Conservation (phyloP, 192 early-diverging fungal genomes). For the Dissophora globulifera region DNA sequence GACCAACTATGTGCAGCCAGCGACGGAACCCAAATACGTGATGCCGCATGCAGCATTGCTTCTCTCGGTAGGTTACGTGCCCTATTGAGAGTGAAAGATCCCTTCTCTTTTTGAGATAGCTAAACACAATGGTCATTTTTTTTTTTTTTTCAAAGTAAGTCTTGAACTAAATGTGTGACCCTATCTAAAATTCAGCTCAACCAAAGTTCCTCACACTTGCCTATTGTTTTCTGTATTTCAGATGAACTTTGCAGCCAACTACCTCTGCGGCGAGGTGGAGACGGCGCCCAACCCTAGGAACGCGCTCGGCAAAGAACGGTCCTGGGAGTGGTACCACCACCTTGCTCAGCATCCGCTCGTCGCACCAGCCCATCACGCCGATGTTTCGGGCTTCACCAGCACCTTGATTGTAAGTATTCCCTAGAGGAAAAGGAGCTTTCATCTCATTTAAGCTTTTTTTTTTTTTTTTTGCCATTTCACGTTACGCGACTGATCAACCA, state of each 20-base stretch:
- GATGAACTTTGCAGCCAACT: slow-evolving; percentile 27
- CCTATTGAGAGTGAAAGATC: too few relatives aligned
- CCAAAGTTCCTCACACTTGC: too few relatives aligned
- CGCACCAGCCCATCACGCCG: slow-evolving; percentile 29
- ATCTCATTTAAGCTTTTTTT: background rate
- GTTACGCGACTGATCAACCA: background rate
- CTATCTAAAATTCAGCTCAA: too few relatives aligned
- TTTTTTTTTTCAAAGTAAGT: too few relatives aligned
- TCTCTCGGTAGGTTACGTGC: slow-evolving; percentile 35
- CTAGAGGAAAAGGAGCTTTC: too few relatives aligned
- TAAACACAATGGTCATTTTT: too few relatives aligned
- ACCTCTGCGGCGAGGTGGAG: slow-evolving; percentile 22
- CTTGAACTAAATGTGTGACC: too few relatives aligned
- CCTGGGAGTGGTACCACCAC: slow-evolving; percentile 36
- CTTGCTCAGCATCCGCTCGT: slow-evolving; percentile 38
- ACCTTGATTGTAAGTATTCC: slow-evolving; percentile 21
- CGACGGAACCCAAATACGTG: slow-evolving; percentile 20
- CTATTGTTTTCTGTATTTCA: too few relatives aligned
- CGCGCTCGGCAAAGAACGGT: slow-evolving; percentile 19
- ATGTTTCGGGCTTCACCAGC: slow-evolving; percentile 21
- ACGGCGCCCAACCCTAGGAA: slow-evolving; percentile 34
- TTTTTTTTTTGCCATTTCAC: background rate
- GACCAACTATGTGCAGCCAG: slow-evolving; percentile 34
- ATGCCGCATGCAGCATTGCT: slow-evolving; percentile 32
- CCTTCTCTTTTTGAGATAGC: too few relatives aligned